Conservation (phyloP, 805 yeast species). For the Hanseniaspora singularis region DNA sequence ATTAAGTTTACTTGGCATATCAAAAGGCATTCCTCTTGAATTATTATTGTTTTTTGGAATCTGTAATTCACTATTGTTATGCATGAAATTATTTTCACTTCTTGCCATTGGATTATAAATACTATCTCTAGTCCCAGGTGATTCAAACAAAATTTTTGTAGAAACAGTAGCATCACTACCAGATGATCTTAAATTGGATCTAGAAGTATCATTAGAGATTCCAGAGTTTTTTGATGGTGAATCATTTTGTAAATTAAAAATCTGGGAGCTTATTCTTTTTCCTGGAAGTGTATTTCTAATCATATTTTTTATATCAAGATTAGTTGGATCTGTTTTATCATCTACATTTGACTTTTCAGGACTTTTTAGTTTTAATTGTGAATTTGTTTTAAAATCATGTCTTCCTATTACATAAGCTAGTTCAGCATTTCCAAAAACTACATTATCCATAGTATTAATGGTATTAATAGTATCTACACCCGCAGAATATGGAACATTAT, state of each 20-base stretch:
- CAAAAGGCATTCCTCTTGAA: too few relatives aligned
- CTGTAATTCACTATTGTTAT: too few relatives aligned
- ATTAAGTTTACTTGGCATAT: not conserved
- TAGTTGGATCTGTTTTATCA: not conserved
- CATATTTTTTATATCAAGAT: not conserved
- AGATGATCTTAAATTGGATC: not conserved
- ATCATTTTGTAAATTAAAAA: too few relatives aligned
- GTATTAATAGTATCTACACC: slow-evolving; percentile 7
- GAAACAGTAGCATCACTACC: slow-evolving; percentile 8
- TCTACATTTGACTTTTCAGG: not conserved
- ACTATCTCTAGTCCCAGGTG: slow-evolving; percentile 7
- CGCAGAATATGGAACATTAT: not conserved
- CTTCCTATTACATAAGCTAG: slow-evolving; percentile 14
- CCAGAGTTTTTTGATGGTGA: too few relatives aligned
- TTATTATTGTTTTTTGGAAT: not conserved
- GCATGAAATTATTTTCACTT: not conserved
- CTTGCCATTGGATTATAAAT: not conserved
- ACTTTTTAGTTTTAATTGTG: slow-evolving; percentile 2
- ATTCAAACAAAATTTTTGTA: slow-evolving; percentile 11
- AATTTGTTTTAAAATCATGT: not conserved
- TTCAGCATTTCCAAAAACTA: slow-evolving; percentile 9
- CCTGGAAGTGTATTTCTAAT: too few relatives aligned
- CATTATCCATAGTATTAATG: slow-evolving; percentile 3
- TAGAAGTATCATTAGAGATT: not conserved
- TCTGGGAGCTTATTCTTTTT: too few relatives aligned